phyloP scores from a whole-genome alignment of 2,329 filamentous ascomycete species.

The Bretziella fagacearum region DNA sequence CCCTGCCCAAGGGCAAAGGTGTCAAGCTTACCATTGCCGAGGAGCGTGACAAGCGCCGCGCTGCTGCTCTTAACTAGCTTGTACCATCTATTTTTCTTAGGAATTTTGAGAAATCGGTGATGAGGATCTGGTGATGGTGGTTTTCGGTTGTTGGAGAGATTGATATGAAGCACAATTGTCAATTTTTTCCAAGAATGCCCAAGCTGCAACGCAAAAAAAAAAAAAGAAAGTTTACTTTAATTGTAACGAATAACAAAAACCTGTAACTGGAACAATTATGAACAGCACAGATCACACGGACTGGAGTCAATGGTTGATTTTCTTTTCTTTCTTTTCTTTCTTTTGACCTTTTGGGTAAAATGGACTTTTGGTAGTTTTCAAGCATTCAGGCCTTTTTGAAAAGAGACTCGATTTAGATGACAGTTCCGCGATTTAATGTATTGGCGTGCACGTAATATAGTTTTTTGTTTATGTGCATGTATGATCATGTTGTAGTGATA shows the following conservation, averaged over 20 bases:
- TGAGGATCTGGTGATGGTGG: not conserved
- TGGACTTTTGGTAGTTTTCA: constrained; percentile 4
- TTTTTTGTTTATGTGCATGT: no score
- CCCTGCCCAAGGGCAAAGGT: constrained; percentile 99
- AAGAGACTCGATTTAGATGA: constrained; percentile 10
- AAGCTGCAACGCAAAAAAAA: constrained; percentile 4
- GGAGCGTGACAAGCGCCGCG: constrained; percentile 95
- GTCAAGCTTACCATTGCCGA: constrained; percentile 99
- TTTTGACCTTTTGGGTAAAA: no score
- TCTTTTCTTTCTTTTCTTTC: constrained; percentile 1
- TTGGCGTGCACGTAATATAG: not conserved
- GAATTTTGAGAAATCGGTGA: not conserved
- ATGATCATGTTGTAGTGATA: not conserved
- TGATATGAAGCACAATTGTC: not conserved
- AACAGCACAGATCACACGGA: constrained; percentile 6
- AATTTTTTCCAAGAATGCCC: constrained; percentile 5
- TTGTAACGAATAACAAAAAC: constrained; percentile 11
- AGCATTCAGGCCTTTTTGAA: constrained; percentile 4
- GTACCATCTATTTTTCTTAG: constrained; percentile 5
- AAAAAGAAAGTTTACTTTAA: constrained; percentile 10
- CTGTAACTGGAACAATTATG: constrained; percentile 8
- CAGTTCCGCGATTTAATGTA: not conserved
- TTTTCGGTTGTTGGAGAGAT: not conserved
- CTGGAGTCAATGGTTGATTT: constrained; percentile 12
- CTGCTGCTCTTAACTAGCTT: constrained; percentile 37